Evolutionary conservation across 257 asterid genomes (phyloP), one percentile per base, ranked within the genome.

Genomic region (Plantago elongata): DNA sequence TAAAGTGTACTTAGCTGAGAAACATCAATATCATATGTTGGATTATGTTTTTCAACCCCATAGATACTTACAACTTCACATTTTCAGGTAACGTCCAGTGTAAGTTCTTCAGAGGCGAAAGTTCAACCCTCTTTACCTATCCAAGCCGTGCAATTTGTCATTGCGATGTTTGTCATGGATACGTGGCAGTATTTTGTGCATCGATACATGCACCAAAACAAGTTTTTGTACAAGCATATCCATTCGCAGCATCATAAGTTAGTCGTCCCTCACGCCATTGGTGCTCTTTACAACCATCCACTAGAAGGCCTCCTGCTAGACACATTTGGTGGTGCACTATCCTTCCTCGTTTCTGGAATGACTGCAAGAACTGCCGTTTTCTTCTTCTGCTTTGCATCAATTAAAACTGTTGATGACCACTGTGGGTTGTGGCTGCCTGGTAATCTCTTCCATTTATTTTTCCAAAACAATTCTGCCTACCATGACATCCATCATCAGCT

Each of bases 161-260:
- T 77, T 0, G 97, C 97, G 13, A 90, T 90, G 96, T 67, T 90
- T 70, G 90, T 87, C 47, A 84, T 90, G 95, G 97, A 90, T 55
- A 83, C 96, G 4, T 90, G 97, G 94, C 97, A 90, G 77, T 90
- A 90, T 81, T 90, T 90, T 79, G 92, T 84, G 83, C 97, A 90
- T 67, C 86, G 96, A 2, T 87, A 90, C 78, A 90, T 90, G 97
- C 96, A 90, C 79, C 95, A 83, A 68, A 90, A 90, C 89, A 83
- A 78, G 76, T 87, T 81, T 17, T 67, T 90, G 61, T 90, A 90
- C 77, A 75, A 75, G 34, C 95, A 84, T 45, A 73, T 90, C 78
- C 96, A 90, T 74, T 87, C 97, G 34, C 95, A 85, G 67, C 96
- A 90, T 66, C 97, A 90, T 54, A 75, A 79, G 55, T 54, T 90